A percentile compares a stretch with the other conserved stretches of the same genome.
Evolutionary conservation across 768 basidiomycete species (phyloP).

Genomic region (Hericium erinaceus): DNA sequence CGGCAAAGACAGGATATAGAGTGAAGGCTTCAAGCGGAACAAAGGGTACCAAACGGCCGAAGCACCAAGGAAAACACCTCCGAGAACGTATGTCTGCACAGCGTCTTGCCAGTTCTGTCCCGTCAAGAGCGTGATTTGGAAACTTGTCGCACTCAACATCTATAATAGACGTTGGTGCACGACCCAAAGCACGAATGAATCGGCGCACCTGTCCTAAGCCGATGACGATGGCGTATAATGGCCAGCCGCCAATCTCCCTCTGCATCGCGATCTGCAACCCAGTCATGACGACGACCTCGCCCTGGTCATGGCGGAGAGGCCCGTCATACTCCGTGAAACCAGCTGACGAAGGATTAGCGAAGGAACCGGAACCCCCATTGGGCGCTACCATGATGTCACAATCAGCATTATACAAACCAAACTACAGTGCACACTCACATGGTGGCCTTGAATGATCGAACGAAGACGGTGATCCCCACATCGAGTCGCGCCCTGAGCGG

Average conservation of each 20-base stretch:
- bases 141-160: constrained; percentile 88
- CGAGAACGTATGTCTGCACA: constrained; percentile 84
- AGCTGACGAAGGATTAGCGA: constrained; percentile 27
- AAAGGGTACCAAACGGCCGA: constrained; percentile 85
- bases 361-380: constrained; percentile 31
- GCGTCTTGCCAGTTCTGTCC: constrained; percentile 79
- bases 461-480: constrained; percentile 61
- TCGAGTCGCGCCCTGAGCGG: constrained; percentile 69
- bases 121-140: constrained; percentile 86
- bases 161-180: constrained; percentile 16
- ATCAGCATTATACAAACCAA: constrained; percentile 16
- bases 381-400: constrained; percentile 18
- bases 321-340: constrained; percentile 38
- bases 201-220: constrained; percentile 64
- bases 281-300: constrained; percentile 72
- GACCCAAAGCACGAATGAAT: background rate
- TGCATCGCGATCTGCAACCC: constrained; percentile 78
- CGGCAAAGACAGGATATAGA: constrained; percentile 77
- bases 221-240: constrained; percentile 84
- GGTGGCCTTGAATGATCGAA: constrained; percentile 54
- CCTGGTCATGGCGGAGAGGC: constrained; percentile 27
- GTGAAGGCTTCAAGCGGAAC: constrained; percentile 81
- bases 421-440: constrained; percentile 40
- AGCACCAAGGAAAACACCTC: constrained; percentile 77
- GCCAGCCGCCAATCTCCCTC: constrained; percentile 77